Evolutionary conservation across 768 basidiomycete genomes (phyloP).

Genomic region (Gyrodon lividus): DNA sequence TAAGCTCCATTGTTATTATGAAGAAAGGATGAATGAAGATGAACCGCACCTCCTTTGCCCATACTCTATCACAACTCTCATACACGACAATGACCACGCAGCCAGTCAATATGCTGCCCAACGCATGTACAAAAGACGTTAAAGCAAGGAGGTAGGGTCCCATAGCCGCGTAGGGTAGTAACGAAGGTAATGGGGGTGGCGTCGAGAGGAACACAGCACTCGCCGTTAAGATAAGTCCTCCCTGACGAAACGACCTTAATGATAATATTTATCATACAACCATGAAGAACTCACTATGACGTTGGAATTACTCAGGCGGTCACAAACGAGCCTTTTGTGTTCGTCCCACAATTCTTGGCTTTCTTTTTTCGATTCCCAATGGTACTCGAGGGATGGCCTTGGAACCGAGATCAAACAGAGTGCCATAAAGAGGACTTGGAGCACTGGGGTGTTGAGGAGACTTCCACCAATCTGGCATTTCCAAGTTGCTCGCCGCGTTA

Average conservation of each 20-base stretch:
- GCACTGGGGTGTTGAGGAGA: no score
- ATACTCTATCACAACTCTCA: neutral
- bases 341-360: neutral
- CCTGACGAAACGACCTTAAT: neutral
- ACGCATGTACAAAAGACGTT: neutral
- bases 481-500: no score
- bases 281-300: neutral
- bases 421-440: neutral
- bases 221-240: neutral
- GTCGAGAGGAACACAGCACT: neutral
- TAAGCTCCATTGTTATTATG: neutral
- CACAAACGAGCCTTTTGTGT: neutral
- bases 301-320: neutral
- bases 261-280: neutral
- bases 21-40: neutral
- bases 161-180: neutral
- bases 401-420: slow-evolving; percentile 1
- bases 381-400: neutral
- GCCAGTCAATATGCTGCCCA: neutral
- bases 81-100: neutral
- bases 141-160: neutral
- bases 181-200: neutral
- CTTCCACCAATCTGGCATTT: no score
- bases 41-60: neutral
- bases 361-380: neutral